Base-by-base conservation (phyloP, 176 grass and related monocot genomes). In the Cenchrus fungigraminus region DNA sequence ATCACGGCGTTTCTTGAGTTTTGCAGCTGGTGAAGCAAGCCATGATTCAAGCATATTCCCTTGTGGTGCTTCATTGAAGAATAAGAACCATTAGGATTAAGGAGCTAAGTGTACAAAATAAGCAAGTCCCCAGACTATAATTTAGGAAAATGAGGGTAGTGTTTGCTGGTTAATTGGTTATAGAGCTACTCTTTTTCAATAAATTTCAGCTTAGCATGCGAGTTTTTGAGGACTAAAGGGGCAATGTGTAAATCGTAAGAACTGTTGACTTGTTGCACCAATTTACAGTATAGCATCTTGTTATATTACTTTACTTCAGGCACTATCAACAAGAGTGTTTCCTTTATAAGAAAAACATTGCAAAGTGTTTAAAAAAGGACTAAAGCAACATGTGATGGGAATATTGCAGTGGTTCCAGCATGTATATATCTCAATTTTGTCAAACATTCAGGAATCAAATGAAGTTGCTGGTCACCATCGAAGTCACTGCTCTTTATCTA, bases 21-120 rank as follows among this genome's bases (percentile, higher is more conserved):
- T 95, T 32, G 56, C 37, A 13, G 83, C 47, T 76, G 88, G 86
- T 72, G 93, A 93, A 87, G 52, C 65, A 86, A 98, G 83, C 93
- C 93, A 95, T 53, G 78, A 88, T 79, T 91, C 80, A 85, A 98
- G 79, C 92, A 83, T 84, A 80, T 89, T 92, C 75, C 87, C 86
- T 80, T 83, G 83, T 5, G 81, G 40, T 56, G 87, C 96, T 98
- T 85, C 32, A 80, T 62, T 83, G 20, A 57, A 59, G 50, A 87
- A 64, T 15, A 90, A 81, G 9, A 86, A 55, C 52, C 28, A 84
- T 79, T 6, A 81, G 20, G 65, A 57, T 70, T 69, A 54, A 50
- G 12, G 25, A 25, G 5, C 32, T 85, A 22, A 71, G 20, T 44
- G 37, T 81, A 53, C 15, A 76, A 79, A 84, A 79, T 59, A 42